A percentile compares a stretch with the other conserved stretches of the same genome.
Evolutionary conservation across 345 rosid species (phyloP).

Genomic region (Hibiscus syriacus): DNA sequence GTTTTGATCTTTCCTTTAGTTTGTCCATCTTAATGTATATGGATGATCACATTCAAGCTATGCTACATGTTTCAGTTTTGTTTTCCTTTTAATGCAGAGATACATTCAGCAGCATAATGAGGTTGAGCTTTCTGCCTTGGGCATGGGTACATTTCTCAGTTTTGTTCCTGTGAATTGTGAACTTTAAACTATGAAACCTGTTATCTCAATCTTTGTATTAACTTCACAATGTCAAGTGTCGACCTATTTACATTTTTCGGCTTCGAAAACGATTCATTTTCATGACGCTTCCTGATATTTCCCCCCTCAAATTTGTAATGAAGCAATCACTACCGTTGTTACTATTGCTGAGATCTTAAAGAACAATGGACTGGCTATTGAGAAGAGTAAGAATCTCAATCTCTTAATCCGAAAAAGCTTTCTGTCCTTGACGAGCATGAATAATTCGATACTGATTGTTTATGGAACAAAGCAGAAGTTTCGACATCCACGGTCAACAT

Average conservation of each 20-base stretch:
- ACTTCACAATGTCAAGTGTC: no score
- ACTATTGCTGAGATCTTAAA: slow-evolving; percentile 88
- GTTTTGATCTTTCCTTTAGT: no score
- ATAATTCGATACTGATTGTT: not conserved
- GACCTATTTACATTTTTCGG: not conserved
- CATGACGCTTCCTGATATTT: no score
- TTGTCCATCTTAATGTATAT: no score
- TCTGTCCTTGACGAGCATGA: not conserved
- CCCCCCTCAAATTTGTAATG: no score
- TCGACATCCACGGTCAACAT: slow-evolving; percentile 78
- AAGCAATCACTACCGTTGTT: slow-evolving; percentile 73
- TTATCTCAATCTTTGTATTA: not conserved
- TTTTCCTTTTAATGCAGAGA: slow-evolving; percentile 41
- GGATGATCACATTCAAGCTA: not conserved
- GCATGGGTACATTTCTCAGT: slow-evolving; percentile 60
- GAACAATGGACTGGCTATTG: slow-evolving; percentile 81
- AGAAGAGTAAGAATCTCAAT: slow-evolving; percentile 51
- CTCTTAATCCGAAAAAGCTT: not conserved
- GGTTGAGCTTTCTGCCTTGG: slow-evolving; percentile 89
- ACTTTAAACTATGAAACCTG: not conserved
- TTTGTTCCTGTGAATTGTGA: not conserved
- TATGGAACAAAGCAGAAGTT: slow-evolving; percentile 40
- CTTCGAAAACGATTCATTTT: not conserved
- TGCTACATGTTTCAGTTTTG: not conserved
- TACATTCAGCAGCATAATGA: slow-evolving; percentile 85